Percentiles rank a stretch among this genome's conserved stretches.
These are phyloP conservation scores for Arthrobotrys entomopaga DNA, from an alignment of 2,329 filamentous ascomycete genomes.

Conservation along the genomic window DNA sequence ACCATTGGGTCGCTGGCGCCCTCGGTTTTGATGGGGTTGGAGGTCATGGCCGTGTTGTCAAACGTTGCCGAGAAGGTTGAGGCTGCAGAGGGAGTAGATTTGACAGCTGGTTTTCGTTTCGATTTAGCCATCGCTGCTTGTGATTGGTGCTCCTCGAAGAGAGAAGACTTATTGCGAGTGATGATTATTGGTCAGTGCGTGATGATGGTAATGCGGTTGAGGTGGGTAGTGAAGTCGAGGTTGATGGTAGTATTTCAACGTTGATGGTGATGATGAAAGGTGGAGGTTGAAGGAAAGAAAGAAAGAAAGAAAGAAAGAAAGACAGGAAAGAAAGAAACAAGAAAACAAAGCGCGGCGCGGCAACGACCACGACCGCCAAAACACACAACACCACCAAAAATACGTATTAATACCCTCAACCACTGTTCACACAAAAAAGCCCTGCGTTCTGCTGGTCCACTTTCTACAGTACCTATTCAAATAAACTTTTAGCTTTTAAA, in stretches of 20 bases:
- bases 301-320: not conserved
- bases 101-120: slow-evolving; percentile 29
- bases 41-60: slow-evolving; percentile 5
- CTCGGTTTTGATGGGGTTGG: slow-evolving; percentile 31
- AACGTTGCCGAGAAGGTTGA: not conserved
- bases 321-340: not conserved
- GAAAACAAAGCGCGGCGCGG: no score
- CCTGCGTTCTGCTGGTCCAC: no score
- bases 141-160: not conserved
- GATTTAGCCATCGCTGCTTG: slow-evolving; percentile 37
- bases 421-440: no score
- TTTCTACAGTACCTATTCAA: no score
- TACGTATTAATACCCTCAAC: no score
- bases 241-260: not conserved
- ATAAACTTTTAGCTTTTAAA: no score
- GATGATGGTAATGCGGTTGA: not conserved
- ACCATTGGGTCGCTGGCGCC: slow-evolving; percentile 2
- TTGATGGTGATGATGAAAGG: no score
- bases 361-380: no score
- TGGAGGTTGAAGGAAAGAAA: not conserved
- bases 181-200: no score
- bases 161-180: slow-evolving; percentile 3
- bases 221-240: not conserved
- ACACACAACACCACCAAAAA: no score
- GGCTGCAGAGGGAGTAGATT: not conserved